Evolutionary conservation across 2,329 filamentous ascomycete species (phyloP).

Genomic region (Ascochyta koolunga): DNA sequence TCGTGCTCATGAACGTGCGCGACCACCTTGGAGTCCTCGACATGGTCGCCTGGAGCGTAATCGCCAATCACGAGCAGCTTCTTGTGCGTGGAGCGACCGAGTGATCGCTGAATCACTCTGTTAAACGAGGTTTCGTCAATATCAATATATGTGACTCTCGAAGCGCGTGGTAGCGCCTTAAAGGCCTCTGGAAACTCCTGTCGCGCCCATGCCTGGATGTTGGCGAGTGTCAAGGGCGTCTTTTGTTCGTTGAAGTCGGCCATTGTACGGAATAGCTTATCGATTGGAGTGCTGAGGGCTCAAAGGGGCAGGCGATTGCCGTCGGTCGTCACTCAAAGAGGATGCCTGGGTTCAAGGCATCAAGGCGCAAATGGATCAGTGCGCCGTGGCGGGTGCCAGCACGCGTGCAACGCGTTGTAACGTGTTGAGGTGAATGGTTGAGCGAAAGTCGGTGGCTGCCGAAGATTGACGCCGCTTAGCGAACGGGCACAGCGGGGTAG

Average conservation of each 20-base stretch:
- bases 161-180: conserved; percentile 25
- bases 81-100: conserved; percentile 36
- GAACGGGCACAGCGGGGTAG: conserved; percentile 16
- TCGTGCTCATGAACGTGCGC: conserved; percentile 37
- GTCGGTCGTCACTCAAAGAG: conserved; percentile 12
- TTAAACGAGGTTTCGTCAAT: conserved; percentile 34
- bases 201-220: conserved; percentile 32
- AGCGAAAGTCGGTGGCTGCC: conserved; percentile 18
- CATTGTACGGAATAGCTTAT: conserved; percentile 20
- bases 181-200: conserved; percentile 28
- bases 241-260: conserved; percentile 35
- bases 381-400: conserved; percentile 14
- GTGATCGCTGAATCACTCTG: conserved; percentile 32
- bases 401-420: conserved; percentile 19
- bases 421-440: conserved; percentile 20
- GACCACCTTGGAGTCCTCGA: conserved; percentile 31
- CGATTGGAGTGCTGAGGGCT: conserved; percentile 2
- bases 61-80: conserved; percentile 37
- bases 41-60: conserved; percentile 34
- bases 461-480: conserved; percentile 19
- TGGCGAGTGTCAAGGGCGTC: conserved; percentile 32
- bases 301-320: conserved; percentile 13
- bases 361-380: conserved; percentile 18
- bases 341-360: conserved; percentile 12
- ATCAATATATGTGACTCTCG: conserved; percentile 30